phyloP scores from a whole-genome alignment of 768 basidiomycete genomes.

The Tephrocybe sp. region DNA sequence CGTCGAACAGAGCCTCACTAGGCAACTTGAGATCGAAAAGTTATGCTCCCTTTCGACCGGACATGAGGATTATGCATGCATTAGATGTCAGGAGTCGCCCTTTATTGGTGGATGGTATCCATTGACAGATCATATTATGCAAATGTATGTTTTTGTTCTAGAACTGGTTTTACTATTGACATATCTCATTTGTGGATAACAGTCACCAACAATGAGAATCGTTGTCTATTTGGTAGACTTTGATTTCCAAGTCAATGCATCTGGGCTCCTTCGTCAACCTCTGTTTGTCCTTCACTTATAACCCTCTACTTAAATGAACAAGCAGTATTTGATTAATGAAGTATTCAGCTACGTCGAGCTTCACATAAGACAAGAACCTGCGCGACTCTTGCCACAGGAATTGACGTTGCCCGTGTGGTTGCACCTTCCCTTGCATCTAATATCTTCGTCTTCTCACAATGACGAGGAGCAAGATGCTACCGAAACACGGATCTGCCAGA shows the following conservation, averaged over 20 bases:
- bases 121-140: neutral
- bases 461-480: too few relatives aligned
- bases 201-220: neutral
- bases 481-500: too few relatives aligned
- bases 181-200: neutral
- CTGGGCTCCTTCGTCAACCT: neutral
- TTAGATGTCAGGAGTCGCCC: neutral
- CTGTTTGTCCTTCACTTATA: neutral
- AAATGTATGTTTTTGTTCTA: neutral
- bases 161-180: neutral
- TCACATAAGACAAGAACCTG: too few relatives aligned
- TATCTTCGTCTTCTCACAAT: too few relatives aligned
- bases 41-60: neutral
- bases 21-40: neutral
- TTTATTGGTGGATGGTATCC: neutral
- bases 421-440: too few relatives aligned
- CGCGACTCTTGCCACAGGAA: too few relatives aligned
- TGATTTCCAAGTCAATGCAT: neutral
- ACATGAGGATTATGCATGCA: neutral
- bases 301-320: too few relatives aligned
- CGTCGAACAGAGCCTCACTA: neutral
- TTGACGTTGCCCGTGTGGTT: too few relatives aligned
- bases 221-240: neutral
- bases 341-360: too few relatives aligned
- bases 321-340: too few relatives aligned